Conservation (phyloP, 2,329 filamentous ascomycete genomes). For the Chaetomiaceae sp. region DNA sequence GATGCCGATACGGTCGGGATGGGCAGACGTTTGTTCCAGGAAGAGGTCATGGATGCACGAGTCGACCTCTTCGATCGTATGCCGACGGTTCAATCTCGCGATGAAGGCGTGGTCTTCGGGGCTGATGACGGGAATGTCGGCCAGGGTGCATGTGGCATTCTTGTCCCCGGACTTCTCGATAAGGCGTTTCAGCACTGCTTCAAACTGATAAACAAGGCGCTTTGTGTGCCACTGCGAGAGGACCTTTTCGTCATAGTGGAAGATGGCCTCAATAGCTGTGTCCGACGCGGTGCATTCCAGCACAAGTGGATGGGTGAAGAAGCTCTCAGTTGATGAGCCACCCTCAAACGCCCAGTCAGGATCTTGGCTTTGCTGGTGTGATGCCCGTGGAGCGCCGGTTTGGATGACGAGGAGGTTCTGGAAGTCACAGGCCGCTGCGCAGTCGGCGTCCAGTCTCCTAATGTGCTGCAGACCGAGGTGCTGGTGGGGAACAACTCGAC, state of each 20-base stretch:
- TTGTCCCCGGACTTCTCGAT: conserved; percentile 2
- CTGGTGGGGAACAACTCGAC: conserved; percentile 18
- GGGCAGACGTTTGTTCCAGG: conserved; percentile 10
- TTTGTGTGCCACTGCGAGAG: conserved; percentile 23
- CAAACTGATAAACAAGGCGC: conserved; percentile 21
- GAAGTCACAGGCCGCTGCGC: conserved; percentile 22
- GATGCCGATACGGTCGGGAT: conserved; percentile 16
- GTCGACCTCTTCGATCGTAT: conserved; percentile 8
- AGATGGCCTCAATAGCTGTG: conserved; percentile 14
- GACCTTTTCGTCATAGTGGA: conserved; percentile 23
- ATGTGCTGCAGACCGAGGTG: conserved; percentile 26
- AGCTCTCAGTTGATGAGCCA: conserved; percentile 19
- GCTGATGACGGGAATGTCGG: conserved; percentile 21
- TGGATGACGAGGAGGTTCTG: conserved; percentile 25
- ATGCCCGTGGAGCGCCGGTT: not conserved
- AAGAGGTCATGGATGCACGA: conserved; percentile 23
- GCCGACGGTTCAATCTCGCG: conserved; percentile 20
- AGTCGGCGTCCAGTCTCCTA: conserved; percentile 21
- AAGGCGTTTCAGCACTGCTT: conserved; percentile 19
- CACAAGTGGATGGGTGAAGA: conserved; percentile 27
- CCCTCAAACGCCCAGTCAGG: conserved; percentile 24
- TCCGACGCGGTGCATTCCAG: conserved; percentile 22
- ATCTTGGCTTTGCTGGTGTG: not conserved
- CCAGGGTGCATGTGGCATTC: conserved; percentile 15
- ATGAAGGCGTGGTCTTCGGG: conserved; percentile 21